Evolutionary conservation across 768 basidiomycete species (phyloP), one percentile per base, ranked within the genome.

Genomic region (Rhizopogon vinicolor): DNA sequence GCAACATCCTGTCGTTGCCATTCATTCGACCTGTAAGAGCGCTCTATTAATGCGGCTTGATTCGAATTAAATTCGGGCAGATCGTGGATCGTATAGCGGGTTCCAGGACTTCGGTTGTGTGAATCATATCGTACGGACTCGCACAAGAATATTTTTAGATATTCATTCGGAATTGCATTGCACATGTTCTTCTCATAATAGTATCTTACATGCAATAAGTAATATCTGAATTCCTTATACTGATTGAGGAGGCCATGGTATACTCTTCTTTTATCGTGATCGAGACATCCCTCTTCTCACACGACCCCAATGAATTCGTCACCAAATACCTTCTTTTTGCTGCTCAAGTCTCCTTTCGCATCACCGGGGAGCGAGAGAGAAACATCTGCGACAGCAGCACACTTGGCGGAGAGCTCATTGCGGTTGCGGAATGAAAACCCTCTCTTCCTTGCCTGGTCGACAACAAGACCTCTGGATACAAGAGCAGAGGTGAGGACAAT

Each of bases 1-100:
- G 97, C 28, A 91, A 85, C 0, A 70, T 91, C 58, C 72, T 99
- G 46, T 88, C 89, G 5, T 66, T 98, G 59, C 95, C 97, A 1
- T 95, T 91, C 67, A 85, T 98, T 64, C 78, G 90, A 65, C 78
- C 80, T 54, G 96, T 97, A 67, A 74, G 84, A 61, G 19, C 19
- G 9, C 5, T 33, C 22, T 43, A 14, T 54, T 50, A 14, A 25
- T 3, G 18, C 13, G 7, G 51, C 13, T 33, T 53, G 16, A 16
- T 28, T 37, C 5, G 10, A 31, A 25, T 28, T 52, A 29, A 55
- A 28, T 13, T 12, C 19, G 12, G 54, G 18, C 63, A 93, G 90
- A 77, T 85, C 33, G 84, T 89, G 55, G 91, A 93, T 71, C 84
- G 87, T 59, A 64, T 93, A 65, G 88, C 84, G 39, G 91, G 91